These are phyloP conservation scores for Talaromyces trachyspermus DNA, from an alignment of 495 filamentous ascomycete genomes.

Conservation along the genomic window DNA sequence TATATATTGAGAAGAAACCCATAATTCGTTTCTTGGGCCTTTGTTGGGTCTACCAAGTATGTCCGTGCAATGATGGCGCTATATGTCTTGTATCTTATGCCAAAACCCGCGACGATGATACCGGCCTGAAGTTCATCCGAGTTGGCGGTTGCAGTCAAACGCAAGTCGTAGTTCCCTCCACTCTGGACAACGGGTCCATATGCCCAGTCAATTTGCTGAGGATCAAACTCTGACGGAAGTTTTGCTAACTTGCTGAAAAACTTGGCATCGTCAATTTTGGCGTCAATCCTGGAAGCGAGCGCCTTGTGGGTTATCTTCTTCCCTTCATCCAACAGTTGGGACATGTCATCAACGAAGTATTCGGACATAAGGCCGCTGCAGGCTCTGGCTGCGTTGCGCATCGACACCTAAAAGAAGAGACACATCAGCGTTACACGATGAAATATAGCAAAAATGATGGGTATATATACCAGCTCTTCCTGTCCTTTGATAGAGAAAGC, in stretches of 20 bases:
- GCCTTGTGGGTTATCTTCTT: constrained; percentile 90
- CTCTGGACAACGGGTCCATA: constrained; percentile 90
- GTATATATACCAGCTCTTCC: constrained; percentile 59
- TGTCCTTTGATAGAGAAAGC: constrained; percentile 96
- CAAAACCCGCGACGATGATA: constrained; percentile 85
- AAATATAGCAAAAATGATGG: neutral
- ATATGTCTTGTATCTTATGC: constrained; percentile 90
- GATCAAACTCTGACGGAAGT: constrained; percentile 78
- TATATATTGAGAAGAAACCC: constrained; percentile 83
- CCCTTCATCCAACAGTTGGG: constrained; percentile 83
- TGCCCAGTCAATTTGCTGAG: constrained; percentile 88
- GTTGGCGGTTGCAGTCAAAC: constrained; percentile 64
- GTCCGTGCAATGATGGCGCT: constrained; percentile 83
- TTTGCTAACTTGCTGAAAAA: constrained; percentile 84
- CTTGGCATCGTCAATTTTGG: constrained; percentile 84
- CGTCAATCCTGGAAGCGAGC: constrained; percentile 74
- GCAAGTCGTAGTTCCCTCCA: constrained; percentile 89
- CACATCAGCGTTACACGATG: too few species aligned
- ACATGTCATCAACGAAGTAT: constrained; percentile 98
- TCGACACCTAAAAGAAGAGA: constrained; percentile 56
- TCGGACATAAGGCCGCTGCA: constrained; percentile 87
- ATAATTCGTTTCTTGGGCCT: constrained; percentile 88
- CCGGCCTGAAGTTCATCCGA: constrained; percentile 83
- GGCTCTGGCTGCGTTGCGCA: constrained; percentile 86
- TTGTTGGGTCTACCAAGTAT: constrained; percentile 94